A percentile compares a stretch with the other conserved stretches of the same genome.
Evolutionary conservation across 192 early-diverging fungal species (phyloP).

Genomic region (Borealophlyctis nickersoniae): DNA sequence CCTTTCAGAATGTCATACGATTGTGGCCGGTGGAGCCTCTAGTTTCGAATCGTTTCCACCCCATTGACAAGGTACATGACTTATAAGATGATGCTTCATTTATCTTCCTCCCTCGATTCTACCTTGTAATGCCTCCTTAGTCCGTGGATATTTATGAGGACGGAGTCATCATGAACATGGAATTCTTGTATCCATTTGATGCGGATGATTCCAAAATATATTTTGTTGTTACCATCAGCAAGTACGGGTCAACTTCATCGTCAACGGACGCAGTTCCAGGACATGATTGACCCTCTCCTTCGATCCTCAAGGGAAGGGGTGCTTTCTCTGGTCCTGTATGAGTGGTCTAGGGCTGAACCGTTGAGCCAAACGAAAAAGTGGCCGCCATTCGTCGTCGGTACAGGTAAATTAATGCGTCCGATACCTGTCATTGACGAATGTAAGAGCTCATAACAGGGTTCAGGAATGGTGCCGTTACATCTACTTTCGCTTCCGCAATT

Average conservation of each 20-base stretch:
- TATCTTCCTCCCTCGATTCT: not conserved
- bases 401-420: slow-evolving; percentile 3
- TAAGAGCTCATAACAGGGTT: not conserved
- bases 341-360: not conserved
- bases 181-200: slow-evolving; percentile 11
- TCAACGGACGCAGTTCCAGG: not conserved
- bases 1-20: not conserved
- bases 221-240: slow-evolving; percentile 12
- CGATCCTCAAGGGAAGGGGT: not conserved
- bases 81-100: not conserved
- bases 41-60: not conserved
- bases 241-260: slow-evolving; percentile 2
- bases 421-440: not conserved
- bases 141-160: slow-evolving; percentile 12
- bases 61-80: slow-evolving; percentile 3
- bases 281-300: not conserved
- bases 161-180: slow-evolving; percentile 19
- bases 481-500: slow-evolving; percentile 3
- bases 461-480: slow-evolving; percentile 20
- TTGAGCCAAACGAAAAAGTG: slow-evolving; percentile 5
- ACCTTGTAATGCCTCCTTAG: not conserved
- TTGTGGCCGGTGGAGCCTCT: slow-evolving; percentile 11
- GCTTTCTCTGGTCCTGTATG: slow-evolving; percentile 12
- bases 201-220: not conserved
- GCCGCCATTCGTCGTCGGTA: not conserved